A percentile compares a stretch with the other conserved stretches of the same genome.
phyloP scores from a whole-genome alignment of 306 rosid genomes.

The Medicago arabica region DNA sequence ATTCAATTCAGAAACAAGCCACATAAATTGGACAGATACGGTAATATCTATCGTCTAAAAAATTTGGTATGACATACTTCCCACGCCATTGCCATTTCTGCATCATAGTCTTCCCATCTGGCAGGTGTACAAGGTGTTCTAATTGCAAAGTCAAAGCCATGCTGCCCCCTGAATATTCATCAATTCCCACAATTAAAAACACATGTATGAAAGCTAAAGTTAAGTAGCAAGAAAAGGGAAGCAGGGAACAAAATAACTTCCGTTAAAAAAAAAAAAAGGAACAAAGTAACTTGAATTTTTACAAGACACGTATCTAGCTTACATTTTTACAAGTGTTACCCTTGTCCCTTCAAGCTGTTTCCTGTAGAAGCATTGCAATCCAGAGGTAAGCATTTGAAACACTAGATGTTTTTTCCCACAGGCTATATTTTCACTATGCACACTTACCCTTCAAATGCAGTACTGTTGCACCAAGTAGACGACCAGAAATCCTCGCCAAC shows the following conservation, averaged over 20 bases:
- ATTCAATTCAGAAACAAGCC: conserved; percentile 20
- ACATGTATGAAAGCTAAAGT: conserved; percentile 22
- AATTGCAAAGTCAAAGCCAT: conserved; percentile 88
- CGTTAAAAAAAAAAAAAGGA: neutral
- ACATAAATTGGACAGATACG: conserved; percentile 12
- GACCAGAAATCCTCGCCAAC: conserved; percentile 97
- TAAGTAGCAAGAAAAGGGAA: conserved; percentile 4
- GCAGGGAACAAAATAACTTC: conserved; percentile 31
- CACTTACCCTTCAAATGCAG: conserved; percentile 83
- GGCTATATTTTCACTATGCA: conserved; percentile 30
- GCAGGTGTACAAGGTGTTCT: conserved; percentile 86
- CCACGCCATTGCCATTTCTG: conserved; percentile 93
- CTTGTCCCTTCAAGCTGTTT: conserved; percentile 96
- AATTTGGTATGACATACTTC: conserved; percentile 63
- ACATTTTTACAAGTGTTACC: conserved; percentile 80
- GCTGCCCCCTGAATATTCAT: conserved; percentile 66
- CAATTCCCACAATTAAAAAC: conserved; percentile 24
- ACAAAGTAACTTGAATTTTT: conserved; percentile 34
- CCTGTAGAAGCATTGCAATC: conserved; percentile 65
- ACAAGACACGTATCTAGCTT: conserved; percentile 43
- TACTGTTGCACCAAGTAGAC: conserved; percentile 93
- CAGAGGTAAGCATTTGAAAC: conserved; percentile 45
- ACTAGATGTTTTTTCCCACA: conserved; percentile 24
- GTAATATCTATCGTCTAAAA: conserved; percentile 29
- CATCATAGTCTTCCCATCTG: conserved; percentile 94